Percentiles rank a stretch among this genome's conserved stretches.
Evolutionary conservation across 768 basidiomycete species (phyloP).

Genomic region (Chalciporus sphaerocephalus): DNA sequence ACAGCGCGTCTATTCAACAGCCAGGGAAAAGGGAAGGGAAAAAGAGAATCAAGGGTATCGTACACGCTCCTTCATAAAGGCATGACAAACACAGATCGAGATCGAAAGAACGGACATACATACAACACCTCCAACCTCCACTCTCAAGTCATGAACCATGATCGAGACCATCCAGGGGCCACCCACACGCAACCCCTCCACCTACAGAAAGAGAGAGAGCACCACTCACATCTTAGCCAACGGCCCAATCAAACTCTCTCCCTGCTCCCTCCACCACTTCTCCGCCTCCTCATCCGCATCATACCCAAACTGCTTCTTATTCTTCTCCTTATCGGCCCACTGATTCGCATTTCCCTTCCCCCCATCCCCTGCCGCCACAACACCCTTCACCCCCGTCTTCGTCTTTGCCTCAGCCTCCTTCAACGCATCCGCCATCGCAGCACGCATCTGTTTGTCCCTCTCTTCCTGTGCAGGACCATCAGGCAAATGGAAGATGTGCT

Average conservation of each 20-base stretch:
- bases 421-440: constrained; percentile 42
- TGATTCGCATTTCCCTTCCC: constrained; percentile 43
- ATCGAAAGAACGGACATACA: too few species aligned
- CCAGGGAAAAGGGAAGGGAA: too few species aligned
- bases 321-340: constrained; percentile 57
- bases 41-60: too few species aligned
- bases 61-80: too few species aligned
- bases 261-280: constrained; percentile 43
- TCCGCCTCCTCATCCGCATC: constrained; percentile 51
- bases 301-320: constrained; percentile 44
- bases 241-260: constrained; percentile 13
- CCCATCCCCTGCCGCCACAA: too few species aligned
- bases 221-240: constrained; percentile 16
- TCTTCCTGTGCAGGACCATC: constrained; percentile 51
- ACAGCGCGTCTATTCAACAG: too few species aligned
- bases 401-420: constrained; percentile 16
- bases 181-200: too few species aligned
- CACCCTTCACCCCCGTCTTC: constrained; percentile 8
- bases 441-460: constrained; percentile 49
- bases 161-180: too few species aligned
- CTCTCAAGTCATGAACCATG: too few species aligned
- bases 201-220: too few species aligned
- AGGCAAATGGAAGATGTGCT: constrained; percentile 49
- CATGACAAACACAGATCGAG: too few species aligned
- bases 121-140: too few species aligned